Percentiles rank a stretch among this genome's conserved stretches.
Conservation (phyloP, 2,329 filamentous ascomycete genomes). For the Penicillium sp. region DNA sequence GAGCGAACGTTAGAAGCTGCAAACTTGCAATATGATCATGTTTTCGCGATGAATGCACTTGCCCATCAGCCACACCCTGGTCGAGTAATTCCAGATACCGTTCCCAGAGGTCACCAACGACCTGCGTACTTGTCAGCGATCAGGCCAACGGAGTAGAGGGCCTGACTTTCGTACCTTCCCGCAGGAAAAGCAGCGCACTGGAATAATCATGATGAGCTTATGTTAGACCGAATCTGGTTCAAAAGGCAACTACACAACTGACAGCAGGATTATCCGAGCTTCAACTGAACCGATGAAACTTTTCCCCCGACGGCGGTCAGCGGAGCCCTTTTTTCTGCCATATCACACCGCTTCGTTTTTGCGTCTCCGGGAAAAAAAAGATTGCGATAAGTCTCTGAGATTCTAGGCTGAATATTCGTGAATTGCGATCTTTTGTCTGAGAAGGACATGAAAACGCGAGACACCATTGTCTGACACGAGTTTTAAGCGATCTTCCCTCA, state of each 20-base stretch:
- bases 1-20: conserved; percentile 9
- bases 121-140: conserved; percentile 49
- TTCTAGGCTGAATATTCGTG: background rate
- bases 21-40: background rate
- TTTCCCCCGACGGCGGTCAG: conserved; percentile 12
- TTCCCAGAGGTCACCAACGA: conserved; percentile 96
- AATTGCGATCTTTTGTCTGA: background rate
- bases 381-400: conserved; percentile 4
- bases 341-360: conserved; percentile 11
- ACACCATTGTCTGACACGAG: background rate
- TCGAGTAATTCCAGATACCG: conserved; percentile 85
- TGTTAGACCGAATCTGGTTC: background rate
- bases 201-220: conserved; percentile 74
- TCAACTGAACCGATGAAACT: conserved; percentile 7
- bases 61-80: conserved; percentile 69
- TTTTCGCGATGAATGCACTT: conserved; percentile 31
- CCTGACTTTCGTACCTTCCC: conserved; percentile 66
- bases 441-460: no score
- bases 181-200: conserved; percentile 96
- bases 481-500: background rate
- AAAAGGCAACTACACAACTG: background rate
- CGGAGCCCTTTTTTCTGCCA: conserved; percentile 13
- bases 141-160: background rate
- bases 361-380: conserved; percentile 15
- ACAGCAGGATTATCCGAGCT: background rate